These are phyloP conservation scores for Penicillium sp. DNA, from an alignment of 2,329 filamentous ascomycete genomes.

Conservation along the genomic window DNA sequence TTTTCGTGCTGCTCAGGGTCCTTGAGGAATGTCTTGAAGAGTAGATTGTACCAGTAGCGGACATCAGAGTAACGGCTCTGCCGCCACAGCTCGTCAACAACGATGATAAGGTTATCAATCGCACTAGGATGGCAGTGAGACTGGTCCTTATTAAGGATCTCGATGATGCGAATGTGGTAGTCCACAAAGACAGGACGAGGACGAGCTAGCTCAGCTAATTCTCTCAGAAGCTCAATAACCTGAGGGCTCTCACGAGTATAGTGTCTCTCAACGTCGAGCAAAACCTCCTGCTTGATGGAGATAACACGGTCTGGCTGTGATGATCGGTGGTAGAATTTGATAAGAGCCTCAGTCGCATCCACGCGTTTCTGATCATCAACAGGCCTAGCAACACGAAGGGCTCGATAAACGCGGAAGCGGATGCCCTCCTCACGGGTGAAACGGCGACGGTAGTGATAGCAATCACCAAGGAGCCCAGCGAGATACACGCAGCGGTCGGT, in stretches of 20 bases:
- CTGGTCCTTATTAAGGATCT: slow-evolving; percentile 41
- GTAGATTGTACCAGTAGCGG: slow-evolving; percentile 36
- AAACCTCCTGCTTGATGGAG: slow-evolving; percentile 42
- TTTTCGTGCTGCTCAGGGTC: slow-evolving; percentile 36
- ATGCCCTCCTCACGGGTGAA: slow-evolving; percentile 43
- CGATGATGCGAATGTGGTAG: slow-evolving; percentile 44
- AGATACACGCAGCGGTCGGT: slow-evolving; percentile 51
- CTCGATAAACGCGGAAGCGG: slow-evolving; percentile 39
- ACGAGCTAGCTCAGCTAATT: slow-evolving; percentile 39
- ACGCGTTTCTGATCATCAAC: slow-evolving; percentile 37
- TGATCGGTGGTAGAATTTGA: slow-evolving; percentile 35
- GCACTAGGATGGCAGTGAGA: slow-evolving; percentile 41
- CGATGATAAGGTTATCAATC: slow-evolving; percentile 42
- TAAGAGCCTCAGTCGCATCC: slow-evolving; percentile 31
- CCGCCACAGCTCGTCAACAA: slow-evolving; percentile 43
- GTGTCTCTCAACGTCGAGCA: slow-evolving; percentile 41
- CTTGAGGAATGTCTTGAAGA: slow-evolving; percentile 43
- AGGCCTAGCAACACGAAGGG: slow-evolving; percentile 31
- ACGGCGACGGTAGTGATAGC: slow-evolving; percentile 46
- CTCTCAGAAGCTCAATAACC: slow-evolving; percentile 43
- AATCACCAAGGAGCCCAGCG: slow-evolving; percentile 51
- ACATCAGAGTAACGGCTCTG: slow-evolving; percentile 45
- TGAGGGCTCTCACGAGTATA: slow-evolving; percentile 38
- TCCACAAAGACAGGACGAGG: slow-evolving; percentile 42
- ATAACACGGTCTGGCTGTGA: slow-evolving; percentile 41